A percentile compares a stretch with the other conserved stretches of the same genome.
phyloP scores from a whole-genome alignment of 495 filamentous ascomycete genomes.

The Choiromyces venosus region DNA sequence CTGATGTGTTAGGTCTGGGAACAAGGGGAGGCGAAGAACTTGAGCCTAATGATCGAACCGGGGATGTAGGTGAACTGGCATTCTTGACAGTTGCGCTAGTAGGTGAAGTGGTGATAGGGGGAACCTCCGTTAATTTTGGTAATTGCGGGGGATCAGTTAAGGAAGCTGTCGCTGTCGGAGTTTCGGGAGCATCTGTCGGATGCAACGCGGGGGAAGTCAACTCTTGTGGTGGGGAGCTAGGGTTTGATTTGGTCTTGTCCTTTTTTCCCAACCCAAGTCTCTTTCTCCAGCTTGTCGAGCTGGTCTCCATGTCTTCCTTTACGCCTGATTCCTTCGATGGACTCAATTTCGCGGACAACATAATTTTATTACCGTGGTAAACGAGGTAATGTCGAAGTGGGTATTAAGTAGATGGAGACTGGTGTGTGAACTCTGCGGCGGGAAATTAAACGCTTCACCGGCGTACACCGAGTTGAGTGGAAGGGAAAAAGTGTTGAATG shows the following conservation, averaged over 20 bases:
- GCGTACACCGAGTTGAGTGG: not conserved
- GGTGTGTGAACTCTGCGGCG: conserved; percentile 1
- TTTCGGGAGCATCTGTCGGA: conserved; percentile 20
- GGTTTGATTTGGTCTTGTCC: conserved; percentile 50
- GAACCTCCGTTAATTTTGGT: conserved; percentile 39
- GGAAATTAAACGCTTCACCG: conserved; percentile 27
- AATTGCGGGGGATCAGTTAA: conserved; percentile 36
- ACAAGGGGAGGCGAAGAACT: conserved; percentile 48
- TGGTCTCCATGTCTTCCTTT: conserved; percentile 19
- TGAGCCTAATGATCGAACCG: conserved; percentile 46
- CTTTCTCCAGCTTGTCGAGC: conserved; percentile 33
- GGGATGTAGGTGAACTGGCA: conserved; percentile 44
- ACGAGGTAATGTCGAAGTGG: conserved; percentile 2
- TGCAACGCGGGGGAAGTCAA: conserved; percentile 41
- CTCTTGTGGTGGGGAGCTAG: conserved; percentile 29
- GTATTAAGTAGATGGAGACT: conserved; percentile 15
- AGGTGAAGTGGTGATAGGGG: conserved; percentile 43
- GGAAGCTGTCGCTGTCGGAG: conserved; percentile 16
- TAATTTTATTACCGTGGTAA: conserved; percentile 18
- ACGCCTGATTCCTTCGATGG: not conserved
- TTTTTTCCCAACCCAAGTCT: conserved; percentile 62
- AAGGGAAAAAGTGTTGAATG: not conserved
- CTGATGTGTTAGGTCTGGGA: conserved; percentile 48
- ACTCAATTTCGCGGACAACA: conserved; percentile 7
- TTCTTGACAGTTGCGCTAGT: conserved; percentile 24